Base-by-base conservation (phyloP, 2,329 filamentous ascomycete species). In the Westerdykella sp. region DNA sequence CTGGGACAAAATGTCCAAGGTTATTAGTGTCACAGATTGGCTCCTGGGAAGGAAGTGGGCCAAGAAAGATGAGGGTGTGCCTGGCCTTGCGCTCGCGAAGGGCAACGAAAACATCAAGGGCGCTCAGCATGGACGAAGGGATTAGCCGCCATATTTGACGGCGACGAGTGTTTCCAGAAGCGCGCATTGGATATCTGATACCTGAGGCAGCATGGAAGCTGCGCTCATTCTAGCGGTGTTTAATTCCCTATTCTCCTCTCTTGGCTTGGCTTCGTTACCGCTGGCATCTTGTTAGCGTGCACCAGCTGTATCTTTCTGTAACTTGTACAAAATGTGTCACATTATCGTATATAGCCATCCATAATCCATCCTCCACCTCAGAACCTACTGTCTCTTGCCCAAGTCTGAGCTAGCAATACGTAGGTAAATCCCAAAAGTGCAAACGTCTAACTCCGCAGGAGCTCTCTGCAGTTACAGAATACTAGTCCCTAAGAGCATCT, bases 11-110 rank as follows among this genome's bases (percentile, higher is more conserved):
- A 89, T 86, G 21, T 84, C 87, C 16, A 87, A 84, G 60, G 85
- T 98, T 15, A 88, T 97, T 13, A 89, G 85, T 12, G 72, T 97
- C 52, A 96, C 93, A 13, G 93, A 98, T 64, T 97, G 93, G 91
- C 70, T 98, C 50, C 74, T 97, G 32, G 89, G 90, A 2, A 85
- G 85, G 40, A 84, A 90, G 53, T 78, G 76, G 62, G 77, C 75
- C 34, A 65, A 69, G 60, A 66, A 60, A 43, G 67, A 68, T 38
- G 68, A 69, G 37, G 63, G 65, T 35, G 66, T 67, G 7, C 63
- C 64, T 12, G 73, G 69, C 34, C 55, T 75, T 41, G 73, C 73
- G 3, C 68, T 68, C 49, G 60, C 43, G 6, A 53, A 46, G 42
- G 54, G 48, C 23, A 44, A 42, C 39, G 25, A 28, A 12, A 28